Evolutionary conservation across 2,329 filamentous ascomycete genomes (phyloP).

Genomic region (Colletotrichum falcatum): DNA sequence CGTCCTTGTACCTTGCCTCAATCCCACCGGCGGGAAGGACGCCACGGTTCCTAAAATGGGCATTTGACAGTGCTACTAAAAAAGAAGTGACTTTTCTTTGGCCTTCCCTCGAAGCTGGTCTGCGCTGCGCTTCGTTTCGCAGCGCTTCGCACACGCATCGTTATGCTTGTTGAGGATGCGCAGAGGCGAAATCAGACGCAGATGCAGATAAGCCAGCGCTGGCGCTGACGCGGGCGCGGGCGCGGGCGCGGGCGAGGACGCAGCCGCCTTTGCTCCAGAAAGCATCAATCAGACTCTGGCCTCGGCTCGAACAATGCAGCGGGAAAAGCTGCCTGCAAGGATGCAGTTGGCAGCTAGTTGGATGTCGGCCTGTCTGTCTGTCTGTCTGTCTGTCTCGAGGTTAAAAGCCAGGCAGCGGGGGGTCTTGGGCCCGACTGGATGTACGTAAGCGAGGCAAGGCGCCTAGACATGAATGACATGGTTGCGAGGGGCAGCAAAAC

Average conservation of each 20-base stretch:
- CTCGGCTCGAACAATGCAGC: slow-evolving; percentile 24
- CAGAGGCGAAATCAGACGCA: slow-evolving; percentile 13
- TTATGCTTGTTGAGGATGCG: slow-evolving; percentile 16
- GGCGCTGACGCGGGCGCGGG: neutral
- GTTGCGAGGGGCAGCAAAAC: neutral
- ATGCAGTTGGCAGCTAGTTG: neutral
- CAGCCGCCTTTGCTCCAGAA: neutral
- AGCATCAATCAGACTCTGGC: slow-evolving; percentile 15
- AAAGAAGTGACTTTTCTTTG: slow-evolving; percentile 15
- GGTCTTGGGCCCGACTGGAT: slow-evolving; percentile 13
- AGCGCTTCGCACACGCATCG: slow-evolving; percentile 11
- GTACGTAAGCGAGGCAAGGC: slow-evolving; percentile 14
- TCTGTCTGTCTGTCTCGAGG: too few relatives aligned
- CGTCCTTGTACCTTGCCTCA: slow-evolving; percentile 7
- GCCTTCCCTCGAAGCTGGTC: slow-evolving; percentile 27
- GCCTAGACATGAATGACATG: slow-evolving; percentile 5
- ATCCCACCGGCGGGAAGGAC: slow-evolving; percentile 34
- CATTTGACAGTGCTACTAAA: slow-evolving; percentile 30
- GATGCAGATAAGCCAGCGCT: neutral
- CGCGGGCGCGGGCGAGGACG: neutral
- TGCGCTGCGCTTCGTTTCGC: slow-evolving; percentile 1
- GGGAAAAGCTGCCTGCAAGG: slow-evolving; percentile 26
- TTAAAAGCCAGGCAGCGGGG: slow-evolving; percentile 14
- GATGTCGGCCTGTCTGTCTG: too few relatives aligned
- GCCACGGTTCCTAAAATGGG: slow-evolving; percentile 34